Conservation (phyloP, 2,329 filamentous ascomycete genomes). For the Aureobasidium namibiae region DNA sequence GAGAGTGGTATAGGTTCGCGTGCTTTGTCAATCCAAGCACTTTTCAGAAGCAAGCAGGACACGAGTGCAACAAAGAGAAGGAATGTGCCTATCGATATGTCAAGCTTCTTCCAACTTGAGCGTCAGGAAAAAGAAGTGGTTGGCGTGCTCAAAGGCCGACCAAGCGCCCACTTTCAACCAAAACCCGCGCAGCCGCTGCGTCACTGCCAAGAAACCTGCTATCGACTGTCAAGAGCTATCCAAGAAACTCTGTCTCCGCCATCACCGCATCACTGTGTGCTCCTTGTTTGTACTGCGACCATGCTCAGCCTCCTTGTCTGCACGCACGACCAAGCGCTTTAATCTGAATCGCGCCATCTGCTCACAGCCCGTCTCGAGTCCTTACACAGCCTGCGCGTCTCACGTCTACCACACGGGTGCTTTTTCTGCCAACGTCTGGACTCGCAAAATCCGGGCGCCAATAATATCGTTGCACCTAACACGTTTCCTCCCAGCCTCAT, state of each 20-base stretch:
- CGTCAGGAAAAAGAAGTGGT: not conserved
- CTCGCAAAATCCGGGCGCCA: not conserved
- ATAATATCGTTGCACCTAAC: not conserved
- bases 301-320: not conserved
- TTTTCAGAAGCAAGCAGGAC: not conserved
- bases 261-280: not conserved
- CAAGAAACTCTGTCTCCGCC: constrained; percentile 2
- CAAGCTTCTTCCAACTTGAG: not conserved
- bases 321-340: not conserved
- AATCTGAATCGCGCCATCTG: not conserved
- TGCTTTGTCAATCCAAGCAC: not conserved
- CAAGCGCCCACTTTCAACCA: not conserved
- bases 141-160: not conserved
- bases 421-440: not conserved
- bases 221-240: not conserved
- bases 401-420: not conserved
- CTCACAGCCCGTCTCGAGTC: too few relatives aligned
- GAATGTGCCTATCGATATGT: not conserved
- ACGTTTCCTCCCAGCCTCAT: not conserved
- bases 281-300: not conserved
- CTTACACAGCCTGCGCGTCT: not conserved
- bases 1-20: not conserved
- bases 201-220: not conserved
- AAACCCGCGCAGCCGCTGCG: not conserved
- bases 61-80: not conserved